Evolutionary conservation across 1,139 yeast species (phyloP).

Genomic region (Lodderomyces oxycetoniae): DNA sequence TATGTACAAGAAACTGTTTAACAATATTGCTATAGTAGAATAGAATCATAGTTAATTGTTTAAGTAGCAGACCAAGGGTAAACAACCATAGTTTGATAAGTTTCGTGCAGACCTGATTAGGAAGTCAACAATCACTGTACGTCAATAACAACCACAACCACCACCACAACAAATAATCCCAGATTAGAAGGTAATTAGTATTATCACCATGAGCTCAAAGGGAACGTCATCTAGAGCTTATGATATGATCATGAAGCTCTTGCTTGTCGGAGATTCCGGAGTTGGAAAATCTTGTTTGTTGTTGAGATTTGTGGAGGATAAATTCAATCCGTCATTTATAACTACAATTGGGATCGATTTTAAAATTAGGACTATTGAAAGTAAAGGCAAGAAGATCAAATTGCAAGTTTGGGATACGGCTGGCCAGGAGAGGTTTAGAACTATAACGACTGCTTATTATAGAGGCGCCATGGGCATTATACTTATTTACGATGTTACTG

Average conservation of each 20-base stretch:
- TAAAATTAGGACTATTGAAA: conserved; percentile 92
- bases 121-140: too few relatives aligned
- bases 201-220: conserved; percentile 18
- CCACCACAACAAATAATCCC: background rate
- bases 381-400: conserved; percentile 88
- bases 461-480: conserved; percentile 99
- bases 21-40: too few relatives aligned
- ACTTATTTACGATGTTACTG: conserved; percentile 93
- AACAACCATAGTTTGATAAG: background rate
- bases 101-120: background rate
- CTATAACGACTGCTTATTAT: conserved; percentile 96
- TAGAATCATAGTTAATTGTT: background rate
- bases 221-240: conserved; percentile 74
- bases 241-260: conserved; percentile 89
- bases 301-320: conserved; percentile 93
- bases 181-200: background rate
- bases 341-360: conserved; percentile 98
- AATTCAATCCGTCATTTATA: conserved; percentile 92
- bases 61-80: too few relatives aligned
- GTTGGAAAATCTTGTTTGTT: conserved; percentile 96
- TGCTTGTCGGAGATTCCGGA: conserved; percentile 94
- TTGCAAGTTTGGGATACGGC: conserved; percentile 99
- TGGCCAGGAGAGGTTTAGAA: conserved; percentile 96
- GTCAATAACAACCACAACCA: too few relatives aligned
- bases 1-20: too few relatives aligned